A percentile compares a stretch with the other conserved stretches of the same genome.
Evolutionary conservation across 1,139 yeast species (phyloP).

Genomic region (Pichia sp.): DNA sequence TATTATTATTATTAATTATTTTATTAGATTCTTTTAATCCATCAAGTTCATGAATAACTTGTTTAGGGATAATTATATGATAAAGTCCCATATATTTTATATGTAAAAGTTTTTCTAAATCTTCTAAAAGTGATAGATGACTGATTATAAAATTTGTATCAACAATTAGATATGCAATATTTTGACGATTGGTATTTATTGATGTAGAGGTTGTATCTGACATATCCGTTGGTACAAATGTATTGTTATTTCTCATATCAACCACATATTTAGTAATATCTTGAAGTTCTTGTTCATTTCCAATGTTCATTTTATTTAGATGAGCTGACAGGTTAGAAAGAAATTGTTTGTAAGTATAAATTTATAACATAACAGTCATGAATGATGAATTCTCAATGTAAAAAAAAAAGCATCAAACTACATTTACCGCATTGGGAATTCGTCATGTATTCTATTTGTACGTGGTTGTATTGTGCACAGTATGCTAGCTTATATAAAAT

Average conservation of each 20-base stretch:
- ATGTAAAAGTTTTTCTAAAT: conserved; percentile 36
- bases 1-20: background rate
- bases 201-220: background rate
- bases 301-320: conserved; percentile 8
- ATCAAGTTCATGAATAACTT: conserved; percentile 72
- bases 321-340: too few relatives aligned
- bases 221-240: conserved; percentile 6
- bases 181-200: background rate
- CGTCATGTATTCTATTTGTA: too few relatives aligned
- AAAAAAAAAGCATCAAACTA: too few relatives aligned
- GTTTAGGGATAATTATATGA: conserved; percentile 56
- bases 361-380: too few relatives aligned
- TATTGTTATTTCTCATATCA: conserved; percentile 2
- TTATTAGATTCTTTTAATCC: conserved; percentile 52
- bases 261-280: conserved; percentile 9
- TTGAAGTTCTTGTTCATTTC: conserved; percentile 2
- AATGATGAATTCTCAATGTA: too few relatives aligned
- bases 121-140: conserved; percentile 52
- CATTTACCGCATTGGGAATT: too few relatives aligned
- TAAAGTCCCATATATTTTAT: conserved; percentile 36
- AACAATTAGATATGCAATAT: conserved; percentile 40
- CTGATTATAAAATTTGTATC: conserved; percentile 77
- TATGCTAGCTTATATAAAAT: too few relatives aligned
- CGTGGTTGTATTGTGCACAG: too few relatives aligned
- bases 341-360: too few relatives aligned